A percentile compares a stretch with the other conserved stretches of the same genome.
Conservation (phyloP, 768 basidiomycete species). For the Leccinum ochraceum region DNA sequence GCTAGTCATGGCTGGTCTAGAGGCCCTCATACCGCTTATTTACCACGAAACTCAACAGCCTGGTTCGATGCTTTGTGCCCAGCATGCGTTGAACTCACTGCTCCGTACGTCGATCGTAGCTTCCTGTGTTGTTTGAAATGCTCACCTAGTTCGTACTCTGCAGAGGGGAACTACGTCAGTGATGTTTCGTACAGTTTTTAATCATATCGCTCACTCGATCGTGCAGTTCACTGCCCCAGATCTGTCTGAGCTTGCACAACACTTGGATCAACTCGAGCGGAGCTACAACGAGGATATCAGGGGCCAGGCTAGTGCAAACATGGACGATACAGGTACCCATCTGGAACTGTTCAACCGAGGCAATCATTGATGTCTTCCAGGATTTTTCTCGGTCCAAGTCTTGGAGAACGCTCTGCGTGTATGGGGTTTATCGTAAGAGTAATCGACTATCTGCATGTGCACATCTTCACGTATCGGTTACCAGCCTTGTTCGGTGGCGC, state of each 20-base stretch:
- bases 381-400: constrained; percentile 92
- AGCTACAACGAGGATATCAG: constrained; percentile 52
- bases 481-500: constrained; percentile 77
- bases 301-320: constrained; percentile 62
- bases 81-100: constrained; percentile 81
- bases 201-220: constrained; percentile 16
- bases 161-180: constrained; percentile 54
- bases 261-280: constrained; percentile 66
- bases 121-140: constrained; percentile 43
- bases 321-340: constrained; percentile 83
- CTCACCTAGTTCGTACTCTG: constrained; percentile 8
- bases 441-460: constrained; percentile 4
- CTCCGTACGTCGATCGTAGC: constrained; percentile 54
- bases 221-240: constrained; percentile 76
- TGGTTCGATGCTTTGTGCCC: constrained; percentile 85
- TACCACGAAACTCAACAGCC: constrained; percentile 79
- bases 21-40: constrained; percentile 54
- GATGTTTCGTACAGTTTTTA: background rate
- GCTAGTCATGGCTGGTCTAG: constrained; percentile 56
- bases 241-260: constrained; percentile 71
- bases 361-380: constrained; percentile 36
- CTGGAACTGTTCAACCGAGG: background rate
- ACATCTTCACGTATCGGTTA: constrained; percentile 6
- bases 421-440: constrained; percentile 73
- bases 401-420: constrained; percentile 81